Conservation (phyloP, 805 yeast genomes). For the Myxozyma neotropica region DNA sequence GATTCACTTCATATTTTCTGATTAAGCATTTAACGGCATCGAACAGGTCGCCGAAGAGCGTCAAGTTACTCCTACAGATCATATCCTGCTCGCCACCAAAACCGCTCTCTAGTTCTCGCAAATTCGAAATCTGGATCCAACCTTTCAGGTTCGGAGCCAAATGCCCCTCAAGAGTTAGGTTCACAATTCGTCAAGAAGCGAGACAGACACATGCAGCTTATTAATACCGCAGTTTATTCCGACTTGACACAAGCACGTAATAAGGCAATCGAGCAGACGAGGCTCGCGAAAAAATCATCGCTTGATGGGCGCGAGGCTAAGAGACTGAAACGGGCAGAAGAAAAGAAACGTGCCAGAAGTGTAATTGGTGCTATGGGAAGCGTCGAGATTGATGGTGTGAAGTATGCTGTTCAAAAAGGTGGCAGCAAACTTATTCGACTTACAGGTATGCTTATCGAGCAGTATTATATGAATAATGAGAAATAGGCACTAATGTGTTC, state of each 20-base stretch:
- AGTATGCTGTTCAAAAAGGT: conserved; percentile 29
- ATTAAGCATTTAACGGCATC: neutral
- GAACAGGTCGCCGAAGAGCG: conserved; percentile 27
- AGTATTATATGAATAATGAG: neutral
- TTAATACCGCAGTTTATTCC: conserved; percentile 29
- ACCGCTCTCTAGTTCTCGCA: conserved; percentile 30
- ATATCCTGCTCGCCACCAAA: conserved; percentile 28
- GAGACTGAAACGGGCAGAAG: conserved; percentile 31
- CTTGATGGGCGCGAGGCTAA: conserved; percentile 27
- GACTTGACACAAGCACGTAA: conserved; percentile 31
- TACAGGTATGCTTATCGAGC: conserved; percentile 1
- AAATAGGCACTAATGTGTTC: neutral
- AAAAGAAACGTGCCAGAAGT: conserved; percentile 30
- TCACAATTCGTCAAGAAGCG: conserved; percentile 27
- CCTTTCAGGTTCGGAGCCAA: neutral
- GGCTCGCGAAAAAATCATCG: conserved; percentile 31
- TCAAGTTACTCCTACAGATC: conserved; percentile 13
- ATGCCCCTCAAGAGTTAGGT: neutral
- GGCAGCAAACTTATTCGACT: conserved; percentile 37
- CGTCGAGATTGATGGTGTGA: conserved; percentile 38
- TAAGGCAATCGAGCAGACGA: conserved; percentile 32
- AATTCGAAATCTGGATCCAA: conserved; percentile 2
- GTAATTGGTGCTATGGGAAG: conserved; percentile 12
- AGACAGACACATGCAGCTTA: conserved; percentile 36
- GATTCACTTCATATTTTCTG: neutral